Percentiles rank a stretch among this genome's conserved stretches.
Conservation (phyloP, 352 stramenopile genomes). For the Phytophthora multivora region DNA sequence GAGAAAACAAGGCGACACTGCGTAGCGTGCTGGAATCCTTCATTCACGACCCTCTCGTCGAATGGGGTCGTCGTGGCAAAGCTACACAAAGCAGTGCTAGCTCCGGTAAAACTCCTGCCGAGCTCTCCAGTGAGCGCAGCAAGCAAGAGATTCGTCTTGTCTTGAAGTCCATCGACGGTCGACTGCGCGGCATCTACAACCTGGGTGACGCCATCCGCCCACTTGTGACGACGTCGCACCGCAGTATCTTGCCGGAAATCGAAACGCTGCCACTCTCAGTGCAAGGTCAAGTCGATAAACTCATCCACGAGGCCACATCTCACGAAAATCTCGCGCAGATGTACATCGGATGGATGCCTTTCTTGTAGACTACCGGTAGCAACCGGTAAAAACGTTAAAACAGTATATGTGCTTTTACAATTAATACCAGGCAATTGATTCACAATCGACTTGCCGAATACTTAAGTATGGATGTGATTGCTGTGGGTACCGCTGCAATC, state of each 20-base stretch:
- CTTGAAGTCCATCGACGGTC: slow-evolving; percentile 91
- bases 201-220: slow-evolving; percentile 79
- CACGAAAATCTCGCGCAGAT: slow-evolving; percentile 94
- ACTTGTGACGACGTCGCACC: slow-evolving; percentile 67
- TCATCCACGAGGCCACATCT: slow-evolving; percentile 93
- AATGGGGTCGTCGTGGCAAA: slow-evolving; percentile 88
- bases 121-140: slow-evolving; percentile 71
- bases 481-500: slow-evolving; percentile 73
- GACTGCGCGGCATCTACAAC: slow-evolving; percentile 93
- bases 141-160: slow-evolving; percentile 89
- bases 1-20: slow-evolving; percentile 97
- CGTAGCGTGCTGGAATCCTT: slow-evolving; percentile 99
- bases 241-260: slow-evolving; percentile 70
- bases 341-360: slow-evolving; percentile 97
- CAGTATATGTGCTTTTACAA: background rate
- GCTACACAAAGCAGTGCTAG: slow-evolving; percentile 48
- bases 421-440: too few relatives aligned
- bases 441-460: background rate
- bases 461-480: slow-evolving; percentile 61
- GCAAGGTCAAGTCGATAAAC: slow-evolving; percentile 92
- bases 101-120: slow-evolving; percentile 35
- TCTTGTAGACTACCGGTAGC: slow-evolving; percentile 55
- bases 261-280: slow-evolving; percentile 93
- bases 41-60: slow-evolving; percentile 96
- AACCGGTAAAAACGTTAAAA: slow-evolving; percentile 12